These are phyloP conservation scores for Rhododendron williamsianum DNA, from an alignment of 148 eudicot species.

Conservation along the genomic window DNA sequence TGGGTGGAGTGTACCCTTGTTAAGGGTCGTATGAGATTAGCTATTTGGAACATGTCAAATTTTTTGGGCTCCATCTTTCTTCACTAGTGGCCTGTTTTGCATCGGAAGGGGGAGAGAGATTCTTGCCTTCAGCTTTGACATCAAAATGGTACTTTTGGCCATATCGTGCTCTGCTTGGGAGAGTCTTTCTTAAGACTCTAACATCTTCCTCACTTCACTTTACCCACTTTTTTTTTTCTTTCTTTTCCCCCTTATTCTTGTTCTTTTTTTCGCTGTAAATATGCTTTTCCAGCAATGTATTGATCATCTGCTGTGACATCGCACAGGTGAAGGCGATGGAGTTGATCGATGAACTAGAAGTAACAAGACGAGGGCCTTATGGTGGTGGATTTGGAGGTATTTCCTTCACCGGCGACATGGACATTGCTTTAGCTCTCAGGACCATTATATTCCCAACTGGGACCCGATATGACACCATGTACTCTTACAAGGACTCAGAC, in stretches of 20 bases:
- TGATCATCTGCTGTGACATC: conserved; percentile 5
- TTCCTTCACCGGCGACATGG: conserved; percentile 91
- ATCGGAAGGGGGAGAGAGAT: not conserved
- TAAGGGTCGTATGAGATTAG: not conserved
- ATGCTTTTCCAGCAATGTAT: not conserved
- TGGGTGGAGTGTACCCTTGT: not conserved
- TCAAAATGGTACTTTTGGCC: not conserved
- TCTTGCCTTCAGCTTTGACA: not conserved
- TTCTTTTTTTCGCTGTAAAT: not conserved
- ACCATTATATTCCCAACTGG: conserved; percentile 80
- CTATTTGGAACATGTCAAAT: not conserved
- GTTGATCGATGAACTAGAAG: conserved; percentile 74
- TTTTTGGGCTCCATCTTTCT: not conserved
- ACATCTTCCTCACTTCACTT: not conserved
- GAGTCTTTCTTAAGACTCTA: not conserved
- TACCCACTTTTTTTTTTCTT: no score
- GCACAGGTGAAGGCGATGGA: conserved; percentile 96
- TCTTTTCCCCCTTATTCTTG: not conserved
- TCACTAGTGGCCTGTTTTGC: not conserved
- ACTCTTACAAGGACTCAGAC: conserved; percentile 48
- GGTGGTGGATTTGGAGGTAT: conserved; percentile 92
- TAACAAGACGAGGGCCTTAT: conserved; percentile 82
- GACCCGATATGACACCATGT: conserved; percentile 68
- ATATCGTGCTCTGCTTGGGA: not conserved
- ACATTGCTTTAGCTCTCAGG: conserved; percentile 75